Percentiles rank a stretch among this genome's conserved stretches.
Evolutionary conservation across 2,329 filamentous ascomycete genomes (phyloP).

Genomic region (Penicillium brevicompactum): DNA sequence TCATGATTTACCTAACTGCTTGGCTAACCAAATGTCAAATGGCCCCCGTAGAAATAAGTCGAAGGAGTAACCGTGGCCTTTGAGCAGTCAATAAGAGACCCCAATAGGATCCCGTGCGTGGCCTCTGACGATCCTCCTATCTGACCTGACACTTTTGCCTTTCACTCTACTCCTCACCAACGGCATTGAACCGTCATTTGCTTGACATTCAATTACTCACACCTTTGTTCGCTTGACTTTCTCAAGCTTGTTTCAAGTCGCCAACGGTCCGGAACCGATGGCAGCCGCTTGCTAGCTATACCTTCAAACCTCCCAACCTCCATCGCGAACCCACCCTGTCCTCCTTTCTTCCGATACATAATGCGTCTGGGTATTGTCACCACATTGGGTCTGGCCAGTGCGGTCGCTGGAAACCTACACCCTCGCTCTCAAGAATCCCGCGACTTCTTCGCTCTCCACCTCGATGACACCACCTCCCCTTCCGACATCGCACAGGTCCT

Average conservation of each 20-base stretch:
- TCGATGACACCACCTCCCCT: conserved; percentile 68
- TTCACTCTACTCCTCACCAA: neutral
- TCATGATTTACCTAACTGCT: too few relatives aligned
- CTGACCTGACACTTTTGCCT: neutral
- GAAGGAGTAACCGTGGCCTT: neutral
- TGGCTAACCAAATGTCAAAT: too few relatives aligned
- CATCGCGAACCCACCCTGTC: neutral
- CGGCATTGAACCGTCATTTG: neutral
- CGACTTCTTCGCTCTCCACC: conserved; percentile 92
- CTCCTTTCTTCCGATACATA: conserved; percentile 6
- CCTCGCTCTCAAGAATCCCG: conserved; percentile 74
- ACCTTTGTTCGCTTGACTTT: neutral
- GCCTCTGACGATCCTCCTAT: conserved; percentile 18
- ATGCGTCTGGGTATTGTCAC: conserved; percentile 51
- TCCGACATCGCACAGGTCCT: conserved; percentile 69
- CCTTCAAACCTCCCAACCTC: neutral
- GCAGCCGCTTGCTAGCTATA: conserved; percentile 12
- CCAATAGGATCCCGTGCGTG: conserved; percentile 9
- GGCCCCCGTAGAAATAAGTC: too few relatives aligned
- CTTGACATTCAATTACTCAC: neutral
- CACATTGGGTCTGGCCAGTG: conserved; percentile 41
- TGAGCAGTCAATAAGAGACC: neutral
- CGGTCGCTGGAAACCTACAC: conserved; percentile 52
- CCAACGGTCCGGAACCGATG: conserved; percentile 18
- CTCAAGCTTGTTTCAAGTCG: neutral